A percentile compares a stretch with the other conserved stretches of the same genome.
phyloP scores from a whole-genome alignment of 225 moss, liverwort and hornwort genomes.

The Pleurozium schreberi region DNA sequence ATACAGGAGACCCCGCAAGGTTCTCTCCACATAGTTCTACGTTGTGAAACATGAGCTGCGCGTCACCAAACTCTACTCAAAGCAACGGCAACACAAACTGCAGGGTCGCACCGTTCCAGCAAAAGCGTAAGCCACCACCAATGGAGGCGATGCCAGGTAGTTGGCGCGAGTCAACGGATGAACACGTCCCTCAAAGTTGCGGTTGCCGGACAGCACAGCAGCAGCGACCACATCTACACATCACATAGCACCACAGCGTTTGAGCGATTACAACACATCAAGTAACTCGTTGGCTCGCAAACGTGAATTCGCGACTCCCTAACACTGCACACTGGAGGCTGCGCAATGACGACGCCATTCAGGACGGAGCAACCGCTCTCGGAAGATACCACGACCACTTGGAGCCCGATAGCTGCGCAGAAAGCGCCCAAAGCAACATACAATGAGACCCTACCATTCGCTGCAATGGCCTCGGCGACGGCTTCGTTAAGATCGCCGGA shows the following conservation, averaged over 20 bases:
- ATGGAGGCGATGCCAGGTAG: neutral
- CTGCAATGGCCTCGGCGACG: slow-evolving; percentile 50
- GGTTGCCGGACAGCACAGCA: neutral
- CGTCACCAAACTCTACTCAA: neutral
- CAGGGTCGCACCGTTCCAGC: neutral
- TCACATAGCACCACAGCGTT: neutral
- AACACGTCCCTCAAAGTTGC: neutral
- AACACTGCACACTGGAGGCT: neutral
- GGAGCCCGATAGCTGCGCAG: neutral
- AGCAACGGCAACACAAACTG: neutral
- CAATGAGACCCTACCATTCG: slow-evolving; percentile 25
- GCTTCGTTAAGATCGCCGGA: slow-evolving; percentile 80
- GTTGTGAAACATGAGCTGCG: neutral
- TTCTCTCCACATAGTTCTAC: neutral
- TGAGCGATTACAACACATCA: neutral
- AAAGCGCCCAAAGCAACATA: neutral
- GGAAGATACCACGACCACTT: neutral
- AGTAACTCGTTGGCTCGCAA: neutral
- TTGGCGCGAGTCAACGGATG: neutral
- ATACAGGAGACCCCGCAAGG: neutral
- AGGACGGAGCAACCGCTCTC: neutral
- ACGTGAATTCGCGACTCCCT: neutral
- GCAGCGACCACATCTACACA: neutral
- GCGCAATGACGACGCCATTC: neutral
- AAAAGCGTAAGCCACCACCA: neutral